Base-by-base conservation (phyloP, 495 filamentous ascomycete species). In the Wilcoxina mikolae region DNA sequence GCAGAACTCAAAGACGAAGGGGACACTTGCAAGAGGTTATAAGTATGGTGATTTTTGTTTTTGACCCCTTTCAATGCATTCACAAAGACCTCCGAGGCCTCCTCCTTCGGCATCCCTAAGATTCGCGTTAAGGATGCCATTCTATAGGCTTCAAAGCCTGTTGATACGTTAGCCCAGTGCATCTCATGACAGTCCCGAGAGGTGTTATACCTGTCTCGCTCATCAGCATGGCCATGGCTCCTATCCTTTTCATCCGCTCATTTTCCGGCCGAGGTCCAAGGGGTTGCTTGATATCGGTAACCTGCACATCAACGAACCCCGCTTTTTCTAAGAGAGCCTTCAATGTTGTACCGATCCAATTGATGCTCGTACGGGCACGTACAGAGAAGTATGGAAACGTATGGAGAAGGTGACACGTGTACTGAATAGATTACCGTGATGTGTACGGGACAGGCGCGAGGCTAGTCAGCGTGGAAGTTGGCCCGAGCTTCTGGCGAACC, bases 261-360 rank as follows among this genome's bases (percentile, higher is more conserved):
- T n/a, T n/a, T n/a, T n/a, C n/a, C 2, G 60, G 60, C 60, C 57
- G 60, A 3, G 39, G 17, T 0, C 23, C 53, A 10, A 53, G 11
- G 1, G 55, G 55, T 18, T 54, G 50, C 27, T 60, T 60, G 12
- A 58, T 41, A 7, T n/a, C 15, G n/a, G 44, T 18, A 10, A 52
- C 54, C 31, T 59, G 45, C 12, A 70, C 57, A 43, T 68, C 62
- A 0, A 57, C 54, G 31, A 71, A 71, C 2, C 69, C 71, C 0
- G 69, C 68, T 10, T 56, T 54, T 31, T 63, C 31, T 15, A 35
- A 15, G 31, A 5, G 31, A 5, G 5, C 31, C 31, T 15, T 35
- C 31, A 35, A 15, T 15, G 31, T 35, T n/a, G n/a, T n/a, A n/a
- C n/a, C n/a, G n/a, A n/a, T n/a, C n/a, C n/a, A n/a, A n/a, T n/a